Conservation (phyloP, 305 asterid species). For the Solanum hybrid region DNA sequence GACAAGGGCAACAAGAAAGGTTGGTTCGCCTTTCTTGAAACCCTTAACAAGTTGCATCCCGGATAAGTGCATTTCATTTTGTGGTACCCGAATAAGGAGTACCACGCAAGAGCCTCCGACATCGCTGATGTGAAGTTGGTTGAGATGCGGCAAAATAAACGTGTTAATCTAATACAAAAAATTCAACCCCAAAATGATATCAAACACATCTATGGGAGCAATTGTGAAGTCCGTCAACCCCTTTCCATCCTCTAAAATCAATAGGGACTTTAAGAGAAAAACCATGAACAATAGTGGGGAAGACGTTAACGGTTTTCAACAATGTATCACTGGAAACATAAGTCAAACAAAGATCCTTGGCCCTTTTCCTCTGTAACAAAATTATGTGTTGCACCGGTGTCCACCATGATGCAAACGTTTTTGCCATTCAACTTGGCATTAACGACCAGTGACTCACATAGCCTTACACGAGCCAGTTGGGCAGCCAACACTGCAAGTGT, state of each 20-base stretch:
- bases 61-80: no score
- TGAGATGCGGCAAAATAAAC: not conserved
- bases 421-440: not conserved
- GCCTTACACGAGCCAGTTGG: not conserved
- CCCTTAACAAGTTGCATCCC: no score
- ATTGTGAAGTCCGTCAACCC: not conserved
- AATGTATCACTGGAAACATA: not conserved
- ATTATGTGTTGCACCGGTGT: not conserved
- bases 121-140: not conserved
- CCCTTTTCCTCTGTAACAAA: not conserved
- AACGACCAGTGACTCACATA: not conserved
- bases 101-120: no score
- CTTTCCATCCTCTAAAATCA: no score
- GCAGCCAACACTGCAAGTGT: not conserved
- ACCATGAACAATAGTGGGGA: not conserved
- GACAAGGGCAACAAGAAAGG: no score
- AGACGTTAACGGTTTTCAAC: not conserved
- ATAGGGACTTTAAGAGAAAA: fast-evolving
- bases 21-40: no score
- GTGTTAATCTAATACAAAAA: not conserved
- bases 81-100: no score
- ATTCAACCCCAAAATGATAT: not conserved
- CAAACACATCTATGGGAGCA: not conserved
- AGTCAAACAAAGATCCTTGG: no score
- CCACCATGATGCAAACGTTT: no score